Percentiles rank a stretch among this genome's conserved stretches.
Conservation (phyloP, 1,284 basidiomycete genomes). For the Cutaneotrichosporon cutaneum region DNA sequence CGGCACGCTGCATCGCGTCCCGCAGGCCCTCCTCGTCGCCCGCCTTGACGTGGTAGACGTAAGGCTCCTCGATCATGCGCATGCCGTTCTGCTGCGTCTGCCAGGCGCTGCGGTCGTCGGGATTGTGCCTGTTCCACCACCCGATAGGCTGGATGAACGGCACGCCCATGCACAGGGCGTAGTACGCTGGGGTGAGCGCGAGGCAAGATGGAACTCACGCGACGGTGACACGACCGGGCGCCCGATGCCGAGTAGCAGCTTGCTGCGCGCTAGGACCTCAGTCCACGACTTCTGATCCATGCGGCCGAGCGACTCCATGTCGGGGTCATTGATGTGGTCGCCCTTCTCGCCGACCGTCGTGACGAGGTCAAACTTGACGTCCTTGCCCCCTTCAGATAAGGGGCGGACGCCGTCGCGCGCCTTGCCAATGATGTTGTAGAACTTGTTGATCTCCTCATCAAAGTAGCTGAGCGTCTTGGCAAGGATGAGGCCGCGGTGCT, state of each 20-base stretch:
- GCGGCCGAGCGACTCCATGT: conserved; percentile 17
- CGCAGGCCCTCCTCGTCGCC: conserved; percentile 30
- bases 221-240: conserved; percentile 20
- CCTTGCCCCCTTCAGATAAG: conserved; percentile 8
- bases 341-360: conserved; percentile 28
- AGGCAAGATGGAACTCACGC: conserved; percentile 4
- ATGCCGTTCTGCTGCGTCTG: conserved; percentile 48
- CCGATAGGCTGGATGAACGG: conserved; percentile 54
- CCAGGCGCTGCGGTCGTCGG: conserved; percentile 46
- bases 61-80: conserved; percentile 43
- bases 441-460: conserved; percentile 13
- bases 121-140: conserved; percentile 42
- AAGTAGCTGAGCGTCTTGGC: conserved; percentile 49
- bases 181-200: conserved; percentile 41
- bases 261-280: conserved; percentile 13
- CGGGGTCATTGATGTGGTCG: conserved; percentile 4
- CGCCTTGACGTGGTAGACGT: conserved; percentile 52
- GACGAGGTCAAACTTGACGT: conserved; percentile 29
- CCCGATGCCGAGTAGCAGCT: conserved; percentile 22
- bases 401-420: conserved; percentile 13
- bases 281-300: conserved; percentile 13
- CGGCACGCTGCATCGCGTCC: conserved; percentile 29
- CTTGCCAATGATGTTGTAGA: conserved; percentile 4
- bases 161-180: conserved; percentile 54
- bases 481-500: conserved; percentile 47